Evolutionary conservation across 352 stramenopile species (phyloP), one percentile per base, ranked within the genome.

Genomic region (Phytophthora capsici): DNA sequence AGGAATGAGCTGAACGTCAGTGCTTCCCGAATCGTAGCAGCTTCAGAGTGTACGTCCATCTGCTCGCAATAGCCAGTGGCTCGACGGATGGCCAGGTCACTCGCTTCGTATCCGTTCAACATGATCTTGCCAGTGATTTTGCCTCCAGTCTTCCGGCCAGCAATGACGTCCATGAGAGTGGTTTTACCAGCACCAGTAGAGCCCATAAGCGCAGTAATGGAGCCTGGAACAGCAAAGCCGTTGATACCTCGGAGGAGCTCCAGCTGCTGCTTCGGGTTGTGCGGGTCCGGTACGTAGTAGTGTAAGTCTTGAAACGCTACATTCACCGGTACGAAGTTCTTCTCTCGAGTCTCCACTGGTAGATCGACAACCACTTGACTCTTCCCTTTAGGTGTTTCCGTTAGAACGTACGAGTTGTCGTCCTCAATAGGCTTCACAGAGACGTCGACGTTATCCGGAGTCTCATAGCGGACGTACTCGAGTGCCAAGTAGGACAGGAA

Each of bases 221-320:
- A 59, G 14, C 52, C 52, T 8, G 52, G 38, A 4, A 59, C n/a
- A 6, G 52, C 52, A 13, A 43, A 59, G 10, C 52, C 52, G n/a
- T 59, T 59, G 7, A 59, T 59, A 13, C 64, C 54, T 17, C 55
- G 45, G 8, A 89, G 74, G 0, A 89, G 43, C 7, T 71, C 49
- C 9, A 75, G 49, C 13, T 52, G 57, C 10, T 69, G 14, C n/a
- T 76, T 71, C 7, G 43, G 49, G 37, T 67, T 64, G 30, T 59
- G 43, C 13, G 56, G 66, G 32, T 64, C 22, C n/a, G 50, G 50
- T 5, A 57, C 50, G 17, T 7, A 57, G 50, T 57, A 57, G 23
- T 57, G 50, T 26, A 80, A 30, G 20, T 80, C 45, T 14, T 71
- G 48, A 63, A 80, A 80, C 1, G 64, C 66, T 1, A 80, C 36